A percentile compares a stretch with the other conserved stretches of the same genome.
Conservation (phyloP, 495 filamentous ascomycete species). For the Platismatia glauca region DNA sequence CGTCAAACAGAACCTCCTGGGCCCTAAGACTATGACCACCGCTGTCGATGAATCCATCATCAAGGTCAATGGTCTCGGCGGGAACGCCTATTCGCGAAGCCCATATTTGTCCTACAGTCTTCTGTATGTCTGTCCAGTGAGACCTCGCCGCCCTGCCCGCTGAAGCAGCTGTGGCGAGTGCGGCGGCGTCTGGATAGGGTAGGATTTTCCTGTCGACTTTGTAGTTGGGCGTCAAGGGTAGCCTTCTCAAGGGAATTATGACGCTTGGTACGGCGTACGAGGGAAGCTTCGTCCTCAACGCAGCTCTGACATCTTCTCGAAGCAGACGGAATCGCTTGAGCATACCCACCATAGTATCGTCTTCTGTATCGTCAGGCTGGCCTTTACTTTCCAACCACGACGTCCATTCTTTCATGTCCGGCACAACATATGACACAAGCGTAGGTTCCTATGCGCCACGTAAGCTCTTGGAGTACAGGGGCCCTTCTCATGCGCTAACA, state of each 20-base stretch:
- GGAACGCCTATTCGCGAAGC: constrained; percentile 41
- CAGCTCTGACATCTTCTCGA: constrained; percentile 63
- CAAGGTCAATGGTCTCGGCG: constrained; percentile 48
- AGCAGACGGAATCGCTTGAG: constrained; percentile 57
- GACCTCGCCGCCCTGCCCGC: constrained; percentile 34
- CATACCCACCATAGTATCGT: constrained; percentile 50
- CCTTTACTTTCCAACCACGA: constrained; percentile 53
- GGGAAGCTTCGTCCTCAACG: constrained; percentile 68
- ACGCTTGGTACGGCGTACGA: constrained; percentile 73
- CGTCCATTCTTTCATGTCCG: constrained; percentile 64
- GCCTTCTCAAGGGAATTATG: constrained; percentile 66
- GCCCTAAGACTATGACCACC: constrained; percentile 85
- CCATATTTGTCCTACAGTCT: constrained; percentile 62
- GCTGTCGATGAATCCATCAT: constrained; percentile 71
- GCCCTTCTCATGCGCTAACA: not conserved
- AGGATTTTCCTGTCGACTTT: constrained; percentile 87
- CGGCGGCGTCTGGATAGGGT: constrained; percentile 77
- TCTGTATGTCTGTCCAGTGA: constrained; percentile 54
- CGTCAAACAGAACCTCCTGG: constrained; percentile 70
- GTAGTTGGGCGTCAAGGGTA: constrained; percentile 48
- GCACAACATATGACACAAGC: constrained; percentile 85
- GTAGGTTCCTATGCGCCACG: constrained; percentile 66
- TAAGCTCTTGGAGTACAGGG: no score
- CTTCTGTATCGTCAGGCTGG: constrained; percentile 34
- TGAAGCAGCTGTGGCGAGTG: constrained; percentile 41